Evolutionary conservation across 805 yeast species (phyloP), one percentile per base, ranked within the genome.

Genomic region (Ogataea trehaloabstinens): DNA sequence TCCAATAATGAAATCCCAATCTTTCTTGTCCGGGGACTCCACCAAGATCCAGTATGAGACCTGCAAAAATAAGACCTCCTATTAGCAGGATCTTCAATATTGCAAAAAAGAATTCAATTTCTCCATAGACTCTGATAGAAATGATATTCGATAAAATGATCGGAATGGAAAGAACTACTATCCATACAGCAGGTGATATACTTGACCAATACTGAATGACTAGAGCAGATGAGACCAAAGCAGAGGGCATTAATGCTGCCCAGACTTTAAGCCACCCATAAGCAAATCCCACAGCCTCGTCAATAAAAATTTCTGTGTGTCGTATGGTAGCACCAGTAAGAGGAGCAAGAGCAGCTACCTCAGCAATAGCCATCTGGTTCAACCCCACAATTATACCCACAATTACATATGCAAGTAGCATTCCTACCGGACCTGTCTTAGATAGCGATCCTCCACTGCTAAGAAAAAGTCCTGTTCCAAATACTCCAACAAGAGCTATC

Each of bases 401-500:
- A 38, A 78, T 60, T 12, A 75, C 46, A 55, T 82, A 84, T 5
- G 86, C 76, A n/a, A 77, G 62, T 29, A 84, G 68, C 31, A 76
- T 49, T 20, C 74, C 74, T 1, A 46, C 55, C 8, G 60, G 60
- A 19, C 60, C 60, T 24, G 52, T 38, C 6, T 51, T 47, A 10
- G 60, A 42, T 38, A 69, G 53, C 2, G 67, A 68, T 24, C 66
- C 63, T 34, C 78, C 78, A 24, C 71, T 61, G 42, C 78, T 77
- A 24, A 74, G 64, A 40, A 74, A 70, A 37, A 73, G 59, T 33
- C 78, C 79, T n/a, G 86, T 79, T 59, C 89, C 87, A 46, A 82
- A 78, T 44, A 81, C 73, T 51, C 86, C 85, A 45, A 85, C 88
- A 38, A 82, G 71, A 27, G 87, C 82, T 44, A 80, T 76, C 80